Conservation (phyloP, 306 rosid species). For the Amphicarpaea edgeworthii region DNA sequence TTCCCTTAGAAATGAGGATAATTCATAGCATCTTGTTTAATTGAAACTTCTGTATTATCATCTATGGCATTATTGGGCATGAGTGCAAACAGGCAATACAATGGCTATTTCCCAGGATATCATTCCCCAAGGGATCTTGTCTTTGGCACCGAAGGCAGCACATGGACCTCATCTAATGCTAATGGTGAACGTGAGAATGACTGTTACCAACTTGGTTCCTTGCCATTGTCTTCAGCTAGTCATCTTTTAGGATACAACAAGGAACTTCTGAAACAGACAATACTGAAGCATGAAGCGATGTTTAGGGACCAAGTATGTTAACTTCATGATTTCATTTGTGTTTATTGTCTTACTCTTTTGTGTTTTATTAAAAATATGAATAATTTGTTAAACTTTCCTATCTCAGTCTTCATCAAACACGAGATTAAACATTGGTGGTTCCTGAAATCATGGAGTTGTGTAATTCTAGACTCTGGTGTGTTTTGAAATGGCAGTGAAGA, state of each 20-base stretch:
- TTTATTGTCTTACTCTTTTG: constrained; percentile 21
- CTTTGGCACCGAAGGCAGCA: constrained; percentile 54
- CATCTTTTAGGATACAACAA: constrained; percentile 48
- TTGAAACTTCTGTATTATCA: constrained; percentile 43
- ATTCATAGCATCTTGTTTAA: constrained; percentile 29
- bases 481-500: constrained; percentile 26
- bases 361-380: constrained; percentile 9
- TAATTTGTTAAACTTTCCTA: constrained; percentile 11
- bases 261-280: constrained; percentile 67
- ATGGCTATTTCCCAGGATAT: constrained; percentile 49
- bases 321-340: constrained; percentile 20
- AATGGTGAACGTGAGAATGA: constrained; percentile 39
- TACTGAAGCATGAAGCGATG: constrained; percentile 70
- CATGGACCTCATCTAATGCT: constrained; percentile 50
- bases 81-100: constrained; percentile 55
- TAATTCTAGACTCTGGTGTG: background rate
- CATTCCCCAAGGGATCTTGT: constrained; percentile 46
- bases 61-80: constrained; percentile 57
- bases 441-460: constrained; percentile 16
- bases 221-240: constrained; percentile 43
- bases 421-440: constrained; percentile 1
- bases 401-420: background rate
- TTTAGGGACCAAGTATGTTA: constrained; percentile 72
- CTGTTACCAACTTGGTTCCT: constrained; percentile 39
- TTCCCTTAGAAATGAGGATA: constrained; percentile 39